Percentiles rank a stretch among this genome's conserved stretches.
Evolutionary conservation across 2,329 filamentous ascomycete genomes (phyloP).

Genomic region (Tolypocladium inflatum): DNA sequence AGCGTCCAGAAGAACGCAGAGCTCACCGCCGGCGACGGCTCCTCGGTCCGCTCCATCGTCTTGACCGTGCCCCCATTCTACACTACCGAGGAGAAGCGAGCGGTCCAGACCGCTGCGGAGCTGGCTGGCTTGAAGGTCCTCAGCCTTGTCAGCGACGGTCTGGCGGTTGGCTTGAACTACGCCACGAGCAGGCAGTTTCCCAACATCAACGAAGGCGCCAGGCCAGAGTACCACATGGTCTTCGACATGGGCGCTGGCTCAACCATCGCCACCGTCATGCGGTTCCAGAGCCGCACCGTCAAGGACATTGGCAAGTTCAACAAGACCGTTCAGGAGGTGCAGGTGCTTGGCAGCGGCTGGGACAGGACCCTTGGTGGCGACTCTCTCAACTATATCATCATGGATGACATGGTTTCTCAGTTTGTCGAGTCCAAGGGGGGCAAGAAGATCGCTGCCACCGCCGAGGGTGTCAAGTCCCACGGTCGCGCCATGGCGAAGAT

Average conservation of each 20-base stretch:
- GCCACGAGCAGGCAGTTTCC: conserved; percentile 87
- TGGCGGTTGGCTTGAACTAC: conserved; percentile 92
- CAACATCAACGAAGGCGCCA: conserved; percentile 68
- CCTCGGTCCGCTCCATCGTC: conserved; percentile 68
- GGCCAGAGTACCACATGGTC: conserved; percentile 84
- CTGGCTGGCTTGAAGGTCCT: conserved; percentile 82
- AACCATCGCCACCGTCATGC: conserved; percentile 79
- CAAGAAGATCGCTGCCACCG: conserved; percentile 53
- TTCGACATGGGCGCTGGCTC: conserved; percentile 98
- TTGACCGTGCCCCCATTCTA: conserved; percentile 88
- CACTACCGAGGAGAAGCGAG: conserved; percentile 80
- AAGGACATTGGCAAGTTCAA: conserved; percentile 92
- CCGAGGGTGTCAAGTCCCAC: conserved; percentile 58
- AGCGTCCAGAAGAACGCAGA: conserved; percentile 87
- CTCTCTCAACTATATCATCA: conserved; percentile 74
- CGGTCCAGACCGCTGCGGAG: conserved; percentile 73
- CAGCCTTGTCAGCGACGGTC: conserved; percentile 75
- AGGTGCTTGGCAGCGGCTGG: conserved; percentile 79
- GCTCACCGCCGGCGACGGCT: conserved; percentile 65
- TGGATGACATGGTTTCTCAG: conserved; percentile 78
- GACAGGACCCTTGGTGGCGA: conserved; percentile 87
- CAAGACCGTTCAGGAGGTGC: conserved; percentile 95
- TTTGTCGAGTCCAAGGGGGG: conserved; percentile 63
- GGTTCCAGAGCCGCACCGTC: conserved; percentile 78
- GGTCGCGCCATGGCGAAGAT: conserved; percentile 82